Evolutionary conservation across 768 basidiomycete genomes (phyloP).

Genomic region (Lentinula raphanica): DNA sequence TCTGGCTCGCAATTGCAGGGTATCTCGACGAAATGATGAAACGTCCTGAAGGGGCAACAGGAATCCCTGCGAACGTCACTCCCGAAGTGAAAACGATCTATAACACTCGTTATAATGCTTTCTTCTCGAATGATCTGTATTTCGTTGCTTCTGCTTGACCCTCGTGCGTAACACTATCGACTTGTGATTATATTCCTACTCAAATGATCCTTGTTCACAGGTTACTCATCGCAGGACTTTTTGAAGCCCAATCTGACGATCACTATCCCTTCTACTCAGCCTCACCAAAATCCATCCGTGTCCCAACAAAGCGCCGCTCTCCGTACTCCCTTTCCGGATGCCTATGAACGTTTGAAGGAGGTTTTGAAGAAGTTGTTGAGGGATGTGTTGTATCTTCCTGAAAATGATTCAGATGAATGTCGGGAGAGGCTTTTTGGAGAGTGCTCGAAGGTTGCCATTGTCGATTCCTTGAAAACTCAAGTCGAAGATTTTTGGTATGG

Average conservation of each 20-base stretch:
- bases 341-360: slow-evolving; percentile 10
- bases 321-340: not conserved
- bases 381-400: not conserved
- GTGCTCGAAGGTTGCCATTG: not conserved
- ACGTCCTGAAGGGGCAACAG: not conserved
- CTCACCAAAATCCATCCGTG: too few relatives aligned
- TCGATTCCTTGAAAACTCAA: slow-evolving; percentile 3
- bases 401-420: not conserved
- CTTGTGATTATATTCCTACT: too few relatives aligned
- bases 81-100: not conserved
- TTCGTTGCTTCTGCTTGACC: not conserved
- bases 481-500: not conserved
- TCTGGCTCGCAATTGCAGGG: slow-evolving; percentile 18
- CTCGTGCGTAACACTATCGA: not conserved
- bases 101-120: slow-evolving; percentile 1
- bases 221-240: too few relatives aligned
- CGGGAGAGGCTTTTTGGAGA: not conserved
- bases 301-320: too few relatives aligned
- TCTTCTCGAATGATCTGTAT: not conserved
- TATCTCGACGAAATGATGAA: slow-evolving; percentile 11
- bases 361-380: slow-evolving; percentile 12
- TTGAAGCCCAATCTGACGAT: too few relatives aligned
- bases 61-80: not conserved
- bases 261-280: too few relatives aligned
- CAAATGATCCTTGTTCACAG: too few relatives aligned